Evolutionary conservation across 345 rosid genomes (phyloP), one percentile per base, ranked within the genome.

Genomic region (Jatropha curcas): DNA sequence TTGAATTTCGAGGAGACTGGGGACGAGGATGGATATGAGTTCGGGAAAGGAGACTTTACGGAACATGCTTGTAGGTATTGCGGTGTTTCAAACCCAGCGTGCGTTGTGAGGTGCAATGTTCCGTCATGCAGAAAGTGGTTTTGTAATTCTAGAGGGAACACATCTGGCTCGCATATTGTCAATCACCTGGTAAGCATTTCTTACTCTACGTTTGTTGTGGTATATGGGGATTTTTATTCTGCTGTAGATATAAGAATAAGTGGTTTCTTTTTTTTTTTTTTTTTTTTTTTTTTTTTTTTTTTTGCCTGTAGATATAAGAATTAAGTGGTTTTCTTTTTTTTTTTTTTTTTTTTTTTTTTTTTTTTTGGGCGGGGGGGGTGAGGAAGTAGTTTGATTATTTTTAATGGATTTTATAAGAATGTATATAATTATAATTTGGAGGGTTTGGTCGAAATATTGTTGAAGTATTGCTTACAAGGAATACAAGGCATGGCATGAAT

Each of bases 101-200:
- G 99, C 55, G 99, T 96, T 45, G 99, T 90, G 41, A 84, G 99
- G 79, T 96, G 99, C 65, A 96, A 96, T 76, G 97, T 93, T 66
- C 96, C 99, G 13, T 96, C 99, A 0, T 96, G 99, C 76, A 83
- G 99, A 64, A 96, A 96, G 82, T 96, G 99, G 99, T 96, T 96
- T 74, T 96, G 99, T 73, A 96, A 96, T 83, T 96, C 99, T 6
- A 87, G 99, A 71, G 99, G 99, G 63, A 96, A 96, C 75, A 96
- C 99, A 31, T 96, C 98, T 0, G 99, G 99, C 39, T 96, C 99
- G 60, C 99, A 96, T 83, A 96, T 96, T 17, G 99, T 96, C 65
- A 96, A 96, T 84, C 99, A 96, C 74, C 82, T 96, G 86, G 99
- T 89, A 69, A 88, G 98, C 89, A 61, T 41, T 16, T 31, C 25